These are phyloP conservation scores for Ganoderma boninense DNA, from an alignment of 1,284 basidiomycete species.

Conservation along the genomic window DNA sequence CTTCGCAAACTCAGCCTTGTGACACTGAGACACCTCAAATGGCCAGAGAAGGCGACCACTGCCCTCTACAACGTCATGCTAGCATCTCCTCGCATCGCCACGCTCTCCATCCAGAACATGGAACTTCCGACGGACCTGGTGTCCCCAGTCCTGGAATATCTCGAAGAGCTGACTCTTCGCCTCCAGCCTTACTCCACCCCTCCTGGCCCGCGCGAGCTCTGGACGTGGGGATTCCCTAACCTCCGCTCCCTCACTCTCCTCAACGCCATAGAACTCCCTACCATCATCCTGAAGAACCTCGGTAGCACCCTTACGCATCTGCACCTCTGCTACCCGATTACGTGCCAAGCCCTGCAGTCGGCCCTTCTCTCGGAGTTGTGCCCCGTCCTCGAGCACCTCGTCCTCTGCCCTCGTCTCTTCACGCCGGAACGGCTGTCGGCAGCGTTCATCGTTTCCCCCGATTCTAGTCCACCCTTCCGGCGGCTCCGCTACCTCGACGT, in stretches of 20 bases:
- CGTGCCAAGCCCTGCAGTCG: neutral
- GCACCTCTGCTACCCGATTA: neutral
- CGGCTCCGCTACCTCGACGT: neutral
- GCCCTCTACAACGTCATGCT: neutral
- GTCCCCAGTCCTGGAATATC: neutral
- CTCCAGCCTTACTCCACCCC: neutral
- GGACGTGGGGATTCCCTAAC: neutral
- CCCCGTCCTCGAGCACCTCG: neutral
- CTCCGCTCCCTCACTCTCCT: neutral
- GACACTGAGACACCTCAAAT: neutral
- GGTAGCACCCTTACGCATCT: neutral
- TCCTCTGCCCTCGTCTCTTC: neutral
- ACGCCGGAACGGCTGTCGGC: neutral
- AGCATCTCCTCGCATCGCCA: neutral
- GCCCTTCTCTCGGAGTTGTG: neutral
- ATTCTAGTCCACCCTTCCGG: neutral
- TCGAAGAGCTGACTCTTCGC: neutral
- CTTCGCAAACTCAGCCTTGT: neutral
- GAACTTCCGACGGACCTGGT: neutral
- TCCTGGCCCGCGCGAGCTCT: neutral
- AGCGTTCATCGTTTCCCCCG: neutral
- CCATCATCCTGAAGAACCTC: neutral
- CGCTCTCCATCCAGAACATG: neutral
- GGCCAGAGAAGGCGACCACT: neutral
- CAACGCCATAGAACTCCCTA: neutral